Evolutionary conservation across 768 basidiomycete genomes (phyloP).

Genomic region (Ramaria rubella): DNA sequence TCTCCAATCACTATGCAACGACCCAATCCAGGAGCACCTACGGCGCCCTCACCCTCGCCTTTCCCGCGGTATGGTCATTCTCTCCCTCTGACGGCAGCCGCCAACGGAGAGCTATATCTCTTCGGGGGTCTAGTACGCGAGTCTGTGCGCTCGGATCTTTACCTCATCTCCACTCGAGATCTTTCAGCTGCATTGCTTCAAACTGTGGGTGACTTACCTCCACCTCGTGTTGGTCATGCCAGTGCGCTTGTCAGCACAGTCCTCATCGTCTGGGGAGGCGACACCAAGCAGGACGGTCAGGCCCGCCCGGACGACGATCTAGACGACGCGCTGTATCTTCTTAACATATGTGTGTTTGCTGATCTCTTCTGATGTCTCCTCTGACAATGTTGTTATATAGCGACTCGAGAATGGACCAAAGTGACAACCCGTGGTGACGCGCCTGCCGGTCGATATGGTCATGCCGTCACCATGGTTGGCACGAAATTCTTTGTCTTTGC

Average conservation of each 20-base stretch:
- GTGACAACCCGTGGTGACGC: conserved; percentile 69
- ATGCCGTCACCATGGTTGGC: conserved; percentile 88
- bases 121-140: conserved; percentile 97
- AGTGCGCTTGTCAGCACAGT: conserved; percentile 94
- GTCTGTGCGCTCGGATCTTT: conserved; percentile 84
- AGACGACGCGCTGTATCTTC: conserved; percentile 88
- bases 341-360: conserved; percentile 78
- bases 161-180: conserved; percentile 77
- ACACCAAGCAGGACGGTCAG: conserved; percentile 76
- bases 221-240: conserved; percentile 92
- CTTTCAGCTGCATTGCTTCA: conserved; percentile 76
- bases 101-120: conserved; percentile 87
- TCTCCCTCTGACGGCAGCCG: conserved; percentile 68
- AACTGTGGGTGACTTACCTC: conserved; percentile 83
- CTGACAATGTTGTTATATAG: not conserved
- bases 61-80: conserved; percentile 97
- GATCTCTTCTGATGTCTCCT: not conserved
- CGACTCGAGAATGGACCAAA: conserved; percentile 88
- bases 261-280: conserved; percentile 96
- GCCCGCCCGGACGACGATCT: conserved; percentile 62
- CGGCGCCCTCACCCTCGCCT: conserved; percentile 72
- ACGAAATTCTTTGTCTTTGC: conserved; percentile 94
- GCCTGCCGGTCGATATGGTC: conserved; percentile 90
- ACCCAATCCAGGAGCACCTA: conserved; percentile 26
- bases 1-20: conserved; percentile 58